These are phyloP conservation scores for Peronospora farinosa DNA, from an alignment of 352 stramenopile genomes.

Conservation along the genomic window DNA sequence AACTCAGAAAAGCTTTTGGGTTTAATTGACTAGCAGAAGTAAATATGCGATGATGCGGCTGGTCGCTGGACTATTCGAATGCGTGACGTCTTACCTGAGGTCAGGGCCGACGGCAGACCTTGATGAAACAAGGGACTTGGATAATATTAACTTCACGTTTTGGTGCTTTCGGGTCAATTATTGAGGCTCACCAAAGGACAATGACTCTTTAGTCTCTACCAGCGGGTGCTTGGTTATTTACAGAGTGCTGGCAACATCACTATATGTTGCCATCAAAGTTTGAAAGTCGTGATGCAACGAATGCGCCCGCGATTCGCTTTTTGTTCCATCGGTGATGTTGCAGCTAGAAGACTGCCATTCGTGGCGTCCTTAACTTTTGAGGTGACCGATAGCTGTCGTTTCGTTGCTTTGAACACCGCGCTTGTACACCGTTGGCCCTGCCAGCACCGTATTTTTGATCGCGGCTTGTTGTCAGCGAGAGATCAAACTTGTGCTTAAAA, in stretches of 20 bases:
- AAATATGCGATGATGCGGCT: slow-evolving; percentile 1
- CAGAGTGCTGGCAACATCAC: too few species aligned
- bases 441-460: slow-evolving; percentile 15
- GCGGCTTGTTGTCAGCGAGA: too few species aligned
- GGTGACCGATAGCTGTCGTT: slow-evolving; percentile 30
- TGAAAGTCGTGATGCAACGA: too few species aligned
- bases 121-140: slow-evolving; percentile 13
- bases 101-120: slow-evolving; percentile 29
- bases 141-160: background rate
- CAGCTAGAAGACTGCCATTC: slow-evolving; percentile 44
- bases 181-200: too few species aligned
- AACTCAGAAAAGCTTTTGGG: slow-evolving; percentile 34
- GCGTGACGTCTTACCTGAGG: slow-evolving; percentile 35
- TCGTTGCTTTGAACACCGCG: slow-evolving; percentile 42
- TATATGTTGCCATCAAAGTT: too few species aligned
- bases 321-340: slow-evolving; percentile 27
- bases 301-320: slow-evolving; percentile 52
- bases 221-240: too few species aligned
- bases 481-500: too few species aligned
- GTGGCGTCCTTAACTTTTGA: slow-evolving; percentile 22
- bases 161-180: background rate
- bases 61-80: slow-evolving; percentile 41
- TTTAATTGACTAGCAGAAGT: slow-evolving; percentile 21
- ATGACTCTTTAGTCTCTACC: too few species aligned
- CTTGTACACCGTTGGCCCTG: slow-evolving; percentile 32